Evolutionary conservation across 1,284 basidiomycete species (phyloP).

Genomic region (Kwoniella shivajii): DNA sequence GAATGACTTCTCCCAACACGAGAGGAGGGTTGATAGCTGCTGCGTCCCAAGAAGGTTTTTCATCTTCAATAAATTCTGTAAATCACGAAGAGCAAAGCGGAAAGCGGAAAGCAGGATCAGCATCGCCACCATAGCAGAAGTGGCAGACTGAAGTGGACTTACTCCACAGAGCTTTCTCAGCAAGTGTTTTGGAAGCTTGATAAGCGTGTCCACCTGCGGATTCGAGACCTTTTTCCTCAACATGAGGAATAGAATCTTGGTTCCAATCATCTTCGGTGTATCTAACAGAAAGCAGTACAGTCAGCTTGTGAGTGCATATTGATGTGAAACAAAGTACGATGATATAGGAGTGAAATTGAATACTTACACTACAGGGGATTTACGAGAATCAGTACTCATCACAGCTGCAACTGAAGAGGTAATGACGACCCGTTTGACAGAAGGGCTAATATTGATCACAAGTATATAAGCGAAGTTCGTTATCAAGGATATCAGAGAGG

Average conservation of each 20-base stretch:
- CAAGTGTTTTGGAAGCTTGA: constrained; percentile 63
- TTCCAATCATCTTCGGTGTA: constrained; percentile 66
- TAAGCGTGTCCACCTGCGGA: constrained; percentile 57
- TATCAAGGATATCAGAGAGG: not conserved
- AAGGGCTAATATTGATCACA: constrained; percentile 35
- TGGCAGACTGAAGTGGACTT: constrained; percentile 8
- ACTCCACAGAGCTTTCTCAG: constrained; percentile 61
- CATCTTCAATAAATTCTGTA: constrained; percentile 62
- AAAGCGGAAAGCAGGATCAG: constrained; percentile 3
- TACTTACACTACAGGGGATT: constrained; percentile 12
- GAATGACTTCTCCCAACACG: constrained; percentile 59
- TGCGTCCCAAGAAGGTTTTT: constrained; percentile 63
- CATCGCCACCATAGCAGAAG: too few species aligned
- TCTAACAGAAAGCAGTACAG: too few species aligned
- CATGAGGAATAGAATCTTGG: constrained; percentile 59
- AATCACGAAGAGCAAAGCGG: too few species aligned
- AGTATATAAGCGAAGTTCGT: not conserved
- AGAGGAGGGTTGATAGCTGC: constrained; percentile 61
- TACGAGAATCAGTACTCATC: constrained; percentile 32
- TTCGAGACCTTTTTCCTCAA: constrained; percentile 63
- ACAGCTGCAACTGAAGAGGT: constrained; percentile 65
- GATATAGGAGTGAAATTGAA: not conserved
- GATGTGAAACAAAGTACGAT: not conserved
- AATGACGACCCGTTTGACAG: constrained; percentile 67
- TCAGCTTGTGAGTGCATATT: not conserved